A percentile compares a stretch with the other conserved stretches of the same genome.
These are phyloP conservation scores for Diaporthe sp. DNA, from an alignment of 2,329 filamentous ascomycete genomes.

Conservation along the genomic window DNA sequence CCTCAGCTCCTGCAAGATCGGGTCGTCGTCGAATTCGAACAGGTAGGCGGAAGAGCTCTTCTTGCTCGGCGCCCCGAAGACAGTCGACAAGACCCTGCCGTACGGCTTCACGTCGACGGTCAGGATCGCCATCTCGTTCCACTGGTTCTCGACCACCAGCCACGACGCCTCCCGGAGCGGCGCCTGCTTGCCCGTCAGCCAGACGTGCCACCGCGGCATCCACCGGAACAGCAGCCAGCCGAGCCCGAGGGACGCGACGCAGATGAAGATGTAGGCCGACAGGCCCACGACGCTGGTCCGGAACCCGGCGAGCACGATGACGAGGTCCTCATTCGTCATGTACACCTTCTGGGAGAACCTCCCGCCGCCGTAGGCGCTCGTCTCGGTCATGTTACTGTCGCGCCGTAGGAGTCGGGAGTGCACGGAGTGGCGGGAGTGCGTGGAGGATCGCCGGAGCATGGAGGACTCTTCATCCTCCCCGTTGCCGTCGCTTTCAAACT, in stretches of 20 bases:
- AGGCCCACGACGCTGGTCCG: conserved; percentile 80
- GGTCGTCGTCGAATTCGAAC: conserved; percentile 79
- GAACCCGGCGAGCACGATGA: conserved; percentile 93
- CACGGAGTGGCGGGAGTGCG: conserved; percentile 66
- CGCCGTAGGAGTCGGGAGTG: conserved; percentile 74
- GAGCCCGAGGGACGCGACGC: conserved; percentile 78
- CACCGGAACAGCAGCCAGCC: conserved; percentile 89
- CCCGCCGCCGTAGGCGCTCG: conserved; percentile 71
- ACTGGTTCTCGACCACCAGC: conserved; percentile 97
- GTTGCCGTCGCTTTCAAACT: conserved; percentile 59
- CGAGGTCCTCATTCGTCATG: conserved; percentile 92
- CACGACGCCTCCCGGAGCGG: conserved; percentile 83
- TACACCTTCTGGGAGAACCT: conserved; percentile 91
- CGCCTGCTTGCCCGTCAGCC: conserved; percentile 76
- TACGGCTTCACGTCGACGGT: conserved; percentile 68
- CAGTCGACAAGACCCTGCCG: conserved; percentile 68
- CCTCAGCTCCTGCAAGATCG: conserved; percentile 79
- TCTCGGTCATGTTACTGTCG: conserved; percentile 77
- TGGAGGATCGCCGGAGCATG: conserved; percentile 72
- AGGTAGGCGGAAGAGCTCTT: conserved; percentile 55
- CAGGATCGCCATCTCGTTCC: conserved; percentile 90
- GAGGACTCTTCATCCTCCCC: conserved; percentile 54
- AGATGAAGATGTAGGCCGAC: conserved; percentile 76
- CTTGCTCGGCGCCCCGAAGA: conserved; percentile 78
- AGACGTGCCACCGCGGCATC: conserved; percentile 89